Conservation (phyloP, 306 rosid genomes). For the Vigna angularis region DNA sequence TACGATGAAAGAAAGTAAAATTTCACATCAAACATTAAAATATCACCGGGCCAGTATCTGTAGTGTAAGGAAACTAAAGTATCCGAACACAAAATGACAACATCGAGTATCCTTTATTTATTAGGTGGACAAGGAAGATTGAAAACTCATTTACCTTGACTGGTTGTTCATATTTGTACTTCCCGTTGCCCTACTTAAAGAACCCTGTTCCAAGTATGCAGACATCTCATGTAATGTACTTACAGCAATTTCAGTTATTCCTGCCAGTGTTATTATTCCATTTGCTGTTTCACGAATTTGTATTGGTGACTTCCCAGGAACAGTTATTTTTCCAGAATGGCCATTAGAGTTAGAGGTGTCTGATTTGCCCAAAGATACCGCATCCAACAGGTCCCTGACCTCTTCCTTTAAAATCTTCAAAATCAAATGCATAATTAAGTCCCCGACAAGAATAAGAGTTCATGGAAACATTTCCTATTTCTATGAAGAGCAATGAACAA, state of each 20-base stretch:
- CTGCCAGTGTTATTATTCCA: conserved; percentile 81
- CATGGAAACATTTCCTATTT: conserved; percentile 24
- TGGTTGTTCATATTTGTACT: conserved; percentile 93
- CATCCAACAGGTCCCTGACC: conserved; percentile 80
- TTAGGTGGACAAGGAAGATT: conserved; percentile 29
- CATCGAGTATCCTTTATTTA: conserved; percentile 20
- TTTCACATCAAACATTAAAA: conserved; percentile 20
- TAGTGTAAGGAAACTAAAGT: neutral
- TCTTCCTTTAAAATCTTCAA: conserved; percentile 82
- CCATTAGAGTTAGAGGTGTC: conserved; percentile 62
- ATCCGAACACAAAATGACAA: conserved; percentile 12
- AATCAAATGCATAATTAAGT: conserved; percentile 49
- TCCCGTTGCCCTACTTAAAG: conserved; percentile 79
- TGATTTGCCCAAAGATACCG: conserved; percentile 59
- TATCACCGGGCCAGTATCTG: conserved; percentile 9
- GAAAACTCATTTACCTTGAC: conserved; percentile 64
- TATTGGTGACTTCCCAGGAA: conserved; percentile 63
- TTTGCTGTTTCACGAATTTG: conserved; percentile 84
- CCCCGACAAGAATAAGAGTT: conserved; percentile 11
- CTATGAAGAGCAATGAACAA: conserved; percentile 28
- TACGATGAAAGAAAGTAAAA: conserved; percentile 21
- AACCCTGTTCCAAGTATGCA: conserved; percentile 81
- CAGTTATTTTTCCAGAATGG: conserved; percentile 60
- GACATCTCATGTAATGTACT: conserved; percentile 77
- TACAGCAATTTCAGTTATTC: conserved; percentile 74